Conservation (phyloP, 2,329 filamentous ascomycete species). For the Fusarium hostae region DNA sequence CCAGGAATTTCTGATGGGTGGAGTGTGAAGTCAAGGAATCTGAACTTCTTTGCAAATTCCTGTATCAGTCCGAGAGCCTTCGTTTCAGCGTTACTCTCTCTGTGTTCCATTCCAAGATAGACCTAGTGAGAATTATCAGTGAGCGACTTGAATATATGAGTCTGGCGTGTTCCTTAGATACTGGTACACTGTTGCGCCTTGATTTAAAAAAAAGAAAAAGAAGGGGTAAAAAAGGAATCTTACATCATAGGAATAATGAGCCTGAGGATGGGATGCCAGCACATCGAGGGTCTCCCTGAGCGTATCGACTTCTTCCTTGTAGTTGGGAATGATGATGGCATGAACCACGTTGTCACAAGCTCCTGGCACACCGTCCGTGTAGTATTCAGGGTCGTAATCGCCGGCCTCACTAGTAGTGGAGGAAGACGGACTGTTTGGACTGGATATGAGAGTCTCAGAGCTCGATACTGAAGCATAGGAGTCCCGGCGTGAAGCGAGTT, state of each 20-base stretch:
- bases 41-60: conserved; percentile 72
- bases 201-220: background rate
- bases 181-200: background rate
- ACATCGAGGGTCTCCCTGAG: conserved; percentile 76
- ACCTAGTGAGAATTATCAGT: conserved; percentile 58
- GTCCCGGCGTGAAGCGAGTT: conserved; percentile 60
- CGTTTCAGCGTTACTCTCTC: conserved; percentile 68
- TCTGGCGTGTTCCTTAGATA: background rate
- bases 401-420: conserved; percentile 63
- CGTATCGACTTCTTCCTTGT: conserved; percentile 77
- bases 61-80: conserved; percentile 73
- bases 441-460: conserved; percentile 62
- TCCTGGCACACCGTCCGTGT: conserved; percentile 56
- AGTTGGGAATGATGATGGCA: conserved; percentile 77
- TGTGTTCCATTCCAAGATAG: conserved; percentile 78
- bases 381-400: conserved; percentile 60
- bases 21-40: conserved; percentile 73
- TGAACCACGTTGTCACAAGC: conserved; percentile 64
- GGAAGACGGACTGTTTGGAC: conserved; percentile 58
- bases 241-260: conserved; percentile 74
- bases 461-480: conserved; percentile 67
- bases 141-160: background rate
- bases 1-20: conserved; percentile 74
- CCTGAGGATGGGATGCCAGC: conserved; percentile 73
- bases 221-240: conserved; percentile 49